Conservation (phyloP, 139 green algal genomes). For the Tetradesmus lagerheimii region DNA sequence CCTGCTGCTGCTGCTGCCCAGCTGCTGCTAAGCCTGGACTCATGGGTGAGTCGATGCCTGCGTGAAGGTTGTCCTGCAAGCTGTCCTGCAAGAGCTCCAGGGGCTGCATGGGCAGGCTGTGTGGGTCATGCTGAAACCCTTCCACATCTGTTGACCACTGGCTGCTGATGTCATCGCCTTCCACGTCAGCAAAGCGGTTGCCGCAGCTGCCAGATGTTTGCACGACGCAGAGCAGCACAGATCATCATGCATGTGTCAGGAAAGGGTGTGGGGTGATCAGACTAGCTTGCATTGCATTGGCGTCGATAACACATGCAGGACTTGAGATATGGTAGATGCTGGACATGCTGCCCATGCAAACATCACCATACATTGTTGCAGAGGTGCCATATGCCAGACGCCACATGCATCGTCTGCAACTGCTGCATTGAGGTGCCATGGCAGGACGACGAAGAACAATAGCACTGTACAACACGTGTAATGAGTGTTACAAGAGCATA, state of each 20-base stretch:
- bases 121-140: background rate
- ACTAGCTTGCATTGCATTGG: too few species aligned
- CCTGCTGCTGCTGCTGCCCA: background rate
- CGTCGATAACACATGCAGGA: too few species aligned
- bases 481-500: too few species aligned
- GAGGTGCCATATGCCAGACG: too few species aligned
- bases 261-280: too few species aligned
- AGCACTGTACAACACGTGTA: background rate
- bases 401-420: too few species aligned
- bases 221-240: background rate
- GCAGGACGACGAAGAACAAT: background rate
- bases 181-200: background rate
- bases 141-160: slow-evolving; percentile 28
- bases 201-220: slow-evolving; percentile 9
- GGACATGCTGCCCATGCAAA: background rate
- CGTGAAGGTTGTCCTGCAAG: background rate
- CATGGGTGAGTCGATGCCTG: background rate
- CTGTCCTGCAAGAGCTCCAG: background rate
- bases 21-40: background rate
- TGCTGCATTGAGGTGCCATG: too few species aligned
- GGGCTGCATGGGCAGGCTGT: background rate
- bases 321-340: too few species aligned
- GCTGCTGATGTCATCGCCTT: background rate
- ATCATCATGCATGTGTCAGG: background rate
- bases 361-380: background rate